phyloP scores from a whole-genome alignment of 352 stramenopile species.

The Phytopythium litorale region DNA sequence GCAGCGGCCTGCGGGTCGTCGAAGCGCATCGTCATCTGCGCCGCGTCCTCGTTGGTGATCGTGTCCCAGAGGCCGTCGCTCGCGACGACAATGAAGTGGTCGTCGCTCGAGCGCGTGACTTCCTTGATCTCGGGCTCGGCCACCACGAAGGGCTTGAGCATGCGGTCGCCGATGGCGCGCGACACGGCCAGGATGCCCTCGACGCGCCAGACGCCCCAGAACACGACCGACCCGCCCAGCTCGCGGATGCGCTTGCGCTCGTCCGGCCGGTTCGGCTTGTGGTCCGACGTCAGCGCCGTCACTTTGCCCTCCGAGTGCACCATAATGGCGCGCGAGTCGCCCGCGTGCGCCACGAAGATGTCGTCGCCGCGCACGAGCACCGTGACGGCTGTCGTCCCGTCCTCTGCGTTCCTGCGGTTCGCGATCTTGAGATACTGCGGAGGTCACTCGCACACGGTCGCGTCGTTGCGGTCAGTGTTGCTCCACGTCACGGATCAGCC shows the following conservation, averaged over 20 bases:
- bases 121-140: conserved; percentile 87
- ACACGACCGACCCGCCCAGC: conserved; percentile 86
- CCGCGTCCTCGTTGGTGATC: conserved; percentile 85
- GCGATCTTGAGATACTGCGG: conserved; percentile 79
- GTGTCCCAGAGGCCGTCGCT: conserved; percentile 93
- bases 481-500: not conserved
- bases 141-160: conserved; percentile 92
- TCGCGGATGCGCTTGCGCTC: conserved; percentile 88
- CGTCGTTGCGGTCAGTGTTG: not conserved
- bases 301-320: conserved; percentile 77
- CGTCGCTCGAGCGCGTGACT: conserved; percentile 48
- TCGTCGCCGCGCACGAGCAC: conserved; percentile 70
- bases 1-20: conserved; percentile 68
- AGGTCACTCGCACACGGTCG: not conserved
- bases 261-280: conserved; percentile 90
- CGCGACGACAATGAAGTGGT: conserved; percentile 86
- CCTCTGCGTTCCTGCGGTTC: conserved; percentile 75
- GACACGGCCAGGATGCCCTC: conserved; percentile 92
- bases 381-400: conserved; percentile 89
- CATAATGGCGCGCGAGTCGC: conserved; percentile 88
- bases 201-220: conserved; percentile 93
- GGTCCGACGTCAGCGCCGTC: conserved; percentile 81
- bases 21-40: conserved; percentile 60
- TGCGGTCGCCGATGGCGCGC: conserved; percentile 89
- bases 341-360: conserved; percentile 88